A percentile compares a stretch with the other conserved stretches of the same genome.
phyloP scores from a whole-genome alignment of 306 rosid species.

The Casuarina cunninghamiana region DNA sequence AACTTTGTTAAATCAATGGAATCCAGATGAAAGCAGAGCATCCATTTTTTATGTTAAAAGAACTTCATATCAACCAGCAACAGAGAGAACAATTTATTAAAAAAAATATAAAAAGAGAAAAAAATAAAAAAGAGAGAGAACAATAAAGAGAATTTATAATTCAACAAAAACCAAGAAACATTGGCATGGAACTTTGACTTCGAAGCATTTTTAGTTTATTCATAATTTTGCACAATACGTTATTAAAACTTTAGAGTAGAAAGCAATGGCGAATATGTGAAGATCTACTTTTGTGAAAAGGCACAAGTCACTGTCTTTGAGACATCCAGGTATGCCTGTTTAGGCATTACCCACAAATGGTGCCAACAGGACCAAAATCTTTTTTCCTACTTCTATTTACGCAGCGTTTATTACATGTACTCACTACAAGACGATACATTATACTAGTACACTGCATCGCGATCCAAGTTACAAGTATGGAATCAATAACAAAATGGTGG shows the following conservation, averaged over 20 bases:
- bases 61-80: neutral
- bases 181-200: neutral
- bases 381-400: neutral
- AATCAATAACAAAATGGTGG: neutral
- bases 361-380: neutral
- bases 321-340: neutral
- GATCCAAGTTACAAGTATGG: neutral
- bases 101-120: neutral
- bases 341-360: neutral
- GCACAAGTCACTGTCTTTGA: neutral
- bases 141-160: neutral
- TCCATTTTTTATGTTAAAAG: neutral
- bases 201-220: neutral
- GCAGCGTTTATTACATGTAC: neutral
- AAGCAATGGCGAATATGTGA: neutral
- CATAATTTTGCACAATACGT: neutral
- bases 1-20: neutral
- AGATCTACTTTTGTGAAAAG: neutral
- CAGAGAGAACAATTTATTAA: neutral
- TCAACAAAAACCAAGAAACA: no score
- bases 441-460: neutral
- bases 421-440: neutral
- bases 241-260: neutral
- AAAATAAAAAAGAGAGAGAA: neutral
- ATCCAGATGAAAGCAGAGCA: neutral